A percentile compares a stretch with the other conserved stretches of the same genome.
Evolutionary conservation across 345 rosid species (phyloP).

Genomic region (Arabidopsis suecica): DNA sequence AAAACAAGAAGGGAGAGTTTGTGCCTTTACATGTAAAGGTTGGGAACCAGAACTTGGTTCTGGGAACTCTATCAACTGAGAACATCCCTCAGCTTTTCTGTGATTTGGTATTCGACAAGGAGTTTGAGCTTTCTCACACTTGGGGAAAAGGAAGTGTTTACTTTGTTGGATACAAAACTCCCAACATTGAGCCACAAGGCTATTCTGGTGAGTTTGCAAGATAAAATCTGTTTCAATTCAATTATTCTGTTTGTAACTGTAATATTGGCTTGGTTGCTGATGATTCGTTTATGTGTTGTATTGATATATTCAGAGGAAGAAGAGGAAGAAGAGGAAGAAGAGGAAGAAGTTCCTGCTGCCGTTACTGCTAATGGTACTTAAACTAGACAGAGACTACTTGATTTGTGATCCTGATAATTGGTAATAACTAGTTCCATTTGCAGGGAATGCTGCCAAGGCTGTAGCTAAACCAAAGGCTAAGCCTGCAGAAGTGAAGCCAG

Average conservation of each 20-base stretch:
- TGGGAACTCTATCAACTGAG: slow-evolving; percentile 59
- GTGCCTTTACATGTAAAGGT: slow-evolving; percentile 57
- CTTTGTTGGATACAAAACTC: slow-evolving; percentile 63
- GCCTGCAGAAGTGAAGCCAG: slow-evolving; percentile 34
- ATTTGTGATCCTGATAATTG: background rate
- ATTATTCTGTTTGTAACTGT: background rate
- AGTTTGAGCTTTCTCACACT: slow-evolving; percentile 84
- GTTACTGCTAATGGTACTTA: slow-evolving; percentile 42
- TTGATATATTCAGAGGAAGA: slow-evolving; percentile 40
- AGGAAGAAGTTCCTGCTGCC: slow-evolving; percentile 36
- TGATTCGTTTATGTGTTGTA: background rate
- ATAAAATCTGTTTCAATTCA: background rate
- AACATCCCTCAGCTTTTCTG: slow-evolving; percentile 59
- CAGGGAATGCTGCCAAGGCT: slow-evolving; percentile 43
- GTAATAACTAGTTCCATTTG: background rate
- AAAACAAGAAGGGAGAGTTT: slow-evolving; percentile 53
- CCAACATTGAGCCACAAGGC: background rate
- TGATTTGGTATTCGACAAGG: slow-evolving; percentile 73
- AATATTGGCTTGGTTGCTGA: slow-evolving; percentile 12
- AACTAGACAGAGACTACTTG: background rate
- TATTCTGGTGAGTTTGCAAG: slow-evolving; percentile 31
- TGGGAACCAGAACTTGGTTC: slow-evolving; percentile 56
- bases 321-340: slow-evolving; percentile 38
- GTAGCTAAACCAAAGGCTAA: slow-evolving; percentile 27
- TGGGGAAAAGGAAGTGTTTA: slow-evolving; percentile 71